Base-by-base conservation (phyloP, 2,329 filamentous ascomycete genomes). In the Penicillium sp. region DNA sequence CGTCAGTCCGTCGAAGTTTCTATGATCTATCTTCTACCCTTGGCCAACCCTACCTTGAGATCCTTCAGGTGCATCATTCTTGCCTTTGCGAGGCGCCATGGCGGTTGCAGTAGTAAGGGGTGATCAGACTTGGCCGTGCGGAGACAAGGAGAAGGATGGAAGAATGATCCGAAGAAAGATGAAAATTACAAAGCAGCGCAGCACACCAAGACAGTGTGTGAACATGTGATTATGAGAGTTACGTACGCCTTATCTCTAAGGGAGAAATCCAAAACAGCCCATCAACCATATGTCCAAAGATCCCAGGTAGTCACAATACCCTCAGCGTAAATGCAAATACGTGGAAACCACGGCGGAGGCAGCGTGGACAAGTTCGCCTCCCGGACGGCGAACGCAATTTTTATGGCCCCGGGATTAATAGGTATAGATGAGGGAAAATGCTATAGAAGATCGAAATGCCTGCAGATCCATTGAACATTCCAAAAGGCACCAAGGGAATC, bases 41-140 rank as follows among this genome's bases (percentile, higher is more conserved):
- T 7, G 28, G 2, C 3, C 7, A 13, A 11, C 37, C 52, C 45
- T 35, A 66, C 65, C 61, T 50, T 62, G 55, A 16, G 56, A 52
- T 10, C 41, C 41, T 3, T 51, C 39, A 11, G 45, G 33, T 27
- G 61, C 60, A 32, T 65, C 61, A 15, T 35, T 35, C 42, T 66
- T 68, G 27, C 53, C 59, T 37, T 64, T 69, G 30, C 57, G 59
- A 14, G 63, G 62, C 23, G 59, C 61, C 67, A 70, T 70, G 18
- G 3, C 55, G 30, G 10, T 26, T 22, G 18, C 18, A 22, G 18
- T 22, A 22, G 9, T 5, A 22, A 9, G 18, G 5, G 18, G 5
- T 22, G 18, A 5, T 22, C 5, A 9, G 18, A 22, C 18, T 22
- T 9, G 18, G 18, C 18, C 9, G n/a, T n/a, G n/a, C 5, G 8